Base-by-base conservation (phyloP, 768 basidiomycete species). In the Mycena epipterygia region DNA sequence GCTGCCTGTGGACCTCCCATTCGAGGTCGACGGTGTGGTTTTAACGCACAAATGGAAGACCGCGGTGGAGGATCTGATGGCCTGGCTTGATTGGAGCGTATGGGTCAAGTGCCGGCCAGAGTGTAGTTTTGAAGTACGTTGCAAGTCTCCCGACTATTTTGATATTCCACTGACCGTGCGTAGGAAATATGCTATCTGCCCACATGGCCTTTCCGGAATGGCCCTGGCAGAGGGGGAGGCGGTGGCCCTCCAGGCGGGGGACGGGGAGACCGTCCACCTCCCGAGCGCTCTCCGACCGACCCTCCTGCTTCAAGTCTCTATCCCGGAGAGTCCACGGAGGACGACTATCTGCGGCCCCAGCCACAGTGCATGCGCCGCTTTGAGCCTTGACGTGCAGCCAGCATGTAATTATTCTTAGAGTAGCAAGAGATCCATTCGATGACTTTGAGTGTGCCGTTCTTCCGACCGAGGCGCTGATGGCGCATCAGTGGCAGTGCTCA, bases 121-220 rank as follows among this genome's bases (percentile, higher is more conserved):
- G 23, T 75, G 74, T 62, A 57, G 70, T 30, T 74, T 75, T 37
- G 75, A 75, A 64, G 74, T 77, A 27, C 9, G 73, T 56, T 46
- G 29, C 14, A 25, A 41, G 5, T 13, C 16, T 13, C 6, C 21
- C 11, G 23, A 14, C 33, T 33, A n/a, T n/a, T 37, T 1, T 12
- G 42, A 23, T 48, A 64, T 5, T 25, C 32, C 30, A 29, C 51
- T 59, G 27, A 48, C 39, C 29, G 13, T 3, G 41, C 25, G 49
- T 42, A 66, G 70, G 75, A 76, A 76, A 57, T 78, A 67, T 73
- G 79, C 63, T 63, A 78, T 73, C 41, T 78, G 52, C 59, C 77
- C 48, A 64, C 74, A 19, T 59, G 78, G 76, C 72, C 75, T 42
- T 71, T 75, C 67, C 39, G 39, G 8, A 41, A 11, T 9, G 16